A percentile compares a stretch with the other conserved stretches of the same genome.
phyloP scores from a whole-genome alignment of 1,139 yeast species.

The Barnettozyma hawaiiensis region DNA sequence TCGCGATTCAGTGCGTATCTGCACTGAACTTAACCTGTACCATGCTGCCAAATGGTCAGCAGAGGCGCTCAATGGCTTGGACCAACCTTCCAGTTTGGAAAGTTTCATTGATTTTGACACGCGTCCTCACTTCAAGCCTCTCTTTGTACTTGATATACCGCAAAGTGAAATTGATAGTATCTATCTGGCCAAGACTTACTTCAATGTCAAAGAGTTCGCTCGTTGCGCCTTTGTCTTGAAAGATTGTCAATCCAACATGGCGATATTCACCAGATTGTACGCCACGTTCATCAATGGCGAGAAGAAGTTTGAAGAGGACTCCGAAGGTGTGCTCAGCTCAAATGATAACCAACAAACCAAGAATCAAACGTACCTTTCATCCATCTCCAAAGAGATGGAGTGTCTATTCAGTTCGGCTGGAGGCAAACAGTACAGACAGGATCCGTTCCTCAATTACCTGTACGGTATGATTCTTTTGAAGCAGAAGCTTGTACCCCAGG shows the following conservation, averaged over 20 bases:
- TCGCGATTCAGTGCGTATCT: constrained; percentile 33
- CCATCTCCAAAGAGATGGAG: constrained; percentile 38
- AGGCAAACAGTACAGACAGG: background rate
- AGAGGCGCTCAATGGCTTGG: constrained; percentile 62
- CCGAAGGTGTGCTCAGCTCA: constrained; percentile 56
- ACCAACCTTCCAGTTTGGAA: background rate
- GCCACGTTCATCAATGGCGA: constrained; percentile 69
- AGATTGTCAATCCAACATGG: constrained; percentile 47
- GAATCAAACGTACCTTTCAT: constrained; percentile 21
- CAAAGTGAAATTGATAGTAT: constrained; percentile 39
- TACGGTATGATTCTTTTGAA: constrained; percentile 60
- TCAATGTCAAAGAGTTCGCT: constrained; percentile 81
- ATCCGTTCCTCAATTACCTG: constrained; percentile 66
- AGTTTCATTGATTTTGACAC: background rate
- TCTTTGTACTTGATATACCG: constrained; percentile 1
- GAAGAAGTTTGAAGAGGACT: constrained; percentile 64
- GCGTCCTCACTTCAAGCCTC: background rate
- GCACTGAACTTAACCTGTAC: constrained; percentile 47
- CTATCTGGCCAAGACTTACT: constrained; percentile 65
- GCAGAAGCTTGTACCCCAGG: constrained; percentile 53
- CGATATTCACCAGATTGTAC: constrained; percentile 62
- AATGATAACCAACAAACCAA: constrained; percentile 35
- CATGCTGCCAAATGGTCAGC: constrained; percentile 80
- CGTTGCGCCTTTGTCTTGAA: constrained; percentile 61
- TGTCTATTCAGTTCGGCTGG: constrained; percentile 1